Percentiles rank a stretch among this genome's conserved stretches.
Conservation (phyloP, 768 basidiomycete genomes). For the Ephemerocybe angulata region DNA sequence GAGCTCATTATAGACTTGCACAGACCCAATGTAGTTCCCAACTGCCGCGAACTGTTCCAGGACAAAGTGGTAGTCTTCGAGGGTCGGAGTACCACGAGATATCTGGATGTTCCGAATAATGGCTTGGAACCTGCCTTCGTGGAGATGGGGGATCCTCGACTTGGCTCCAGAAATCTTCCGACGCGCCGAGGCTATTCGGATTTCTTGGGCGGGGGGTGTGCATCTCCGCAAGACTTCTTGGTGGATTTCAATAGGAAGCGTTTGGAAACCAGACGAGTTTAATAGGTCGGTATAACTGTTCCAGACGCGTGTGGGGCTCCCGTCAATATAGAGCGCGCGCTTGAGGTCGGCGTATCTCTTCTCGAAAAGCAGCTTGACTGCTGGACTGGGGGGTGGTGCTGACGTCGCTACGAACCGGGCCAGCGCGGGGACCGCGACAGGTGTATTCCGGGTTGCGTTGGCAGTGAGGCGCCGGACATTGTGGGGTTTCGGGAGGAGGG, state of each 20-base stretch:
- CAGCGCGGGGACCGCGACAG: not conserved
- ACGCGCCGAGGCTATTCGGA: constrained; percentile 44
- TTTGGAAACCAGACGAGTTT: constrained; percentile 41
- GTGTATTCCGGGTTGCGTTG: not conserved
- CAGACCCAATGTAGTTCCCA: constrained; percentile 62
- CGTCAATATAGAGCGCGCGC: constrained; percentile 28
- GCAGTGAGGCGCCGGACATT: not conserved
- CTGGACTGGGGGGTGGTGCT: constrained; percentile 1
- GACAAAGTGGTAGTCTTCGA: constrained; percentile 74
- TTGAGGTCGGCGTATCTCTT: constrained; percentile 20
- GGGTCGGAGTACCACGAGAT: constrained; percentile 40
- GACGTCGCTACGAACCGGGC: not conserved
- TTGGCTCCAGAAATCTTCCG: constrained; percentile 36
- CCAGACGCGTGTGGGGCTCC: constrained; percentile 58
- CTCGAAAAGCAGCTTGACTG: constrained; percentile 11
- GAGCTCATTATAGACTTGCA: constrained; percentile 62
- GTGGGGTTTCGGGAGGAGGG: too few relatives aligned
- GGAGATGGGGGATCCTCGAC: constrained; percentile 42
- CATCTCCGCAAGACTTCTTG: constrained; percentile 68
- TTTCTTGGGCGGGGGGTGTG: constrained; percentile 41
- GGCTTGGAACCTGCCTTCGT: constrained; percentile 64
- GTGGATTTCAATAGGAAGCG: constrained; percentile 62
- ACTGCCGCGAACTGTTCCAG: constrained; percentile 72
- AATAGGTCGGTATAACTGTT: constrained; percentile 57
- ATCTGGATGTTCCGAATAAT: constrained; percentile 69